These are phyloP conservation scores for Ustulina deusta DNA, from an alignment of 2,329 filamentous ascomycete species.

Conservation along the genomic window DNA sequence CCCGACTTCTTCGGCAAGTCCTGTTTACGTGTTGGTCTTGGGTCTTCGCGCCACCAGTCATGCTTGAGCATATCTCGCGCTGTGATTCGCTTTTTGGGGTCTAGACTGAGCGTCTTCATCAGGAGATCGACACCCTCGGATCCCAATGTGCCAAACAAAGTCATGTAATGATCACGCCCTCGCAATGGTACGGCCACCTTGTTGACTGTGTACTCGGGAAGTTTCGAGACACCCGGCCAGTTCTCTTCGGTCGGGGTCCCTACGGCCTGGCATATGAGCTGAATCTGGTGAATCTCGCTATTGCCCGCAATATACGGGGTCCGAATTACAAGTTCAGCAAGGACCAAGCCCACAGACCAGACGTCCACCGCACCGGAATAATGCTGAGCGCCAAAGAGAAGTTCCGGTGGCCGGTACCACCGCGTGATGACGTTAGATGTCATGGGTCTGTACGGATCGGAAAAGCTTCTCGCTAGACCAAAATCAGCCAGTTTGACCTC, in stretches of 20 bases:
- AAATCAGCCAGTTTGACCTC: conserved; percentile 98
- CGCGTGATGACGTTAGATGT: conserved; percentile 94
- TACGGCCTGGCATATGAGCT: conserved; percentile 84
- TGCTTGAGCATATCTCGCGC: conserved; percentile 84
- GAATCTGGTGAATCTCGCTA: conserved; percentile 87
- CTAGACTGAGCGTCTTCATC: conserved; percentile 84
- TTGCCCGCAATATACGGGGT: conserved; percentile 86
- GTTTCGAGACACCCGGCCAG: conserved; percentile 89
- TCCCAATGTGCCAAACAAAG: conserved; percentile 83
- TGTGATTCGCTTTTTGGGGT: conserved; percentile 86
- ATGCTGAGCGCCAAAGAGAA: conserved; percentile 89
- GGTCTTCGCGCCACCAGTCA: conserved; percentile 86
- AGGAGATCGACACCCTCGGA: conserved; percentile 87
- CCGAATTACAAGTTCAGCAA: conserved; percentile 88
- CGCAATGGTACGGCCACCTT: conserved; percentile 70
- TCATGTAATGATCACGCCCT: conserved; percentile 78
- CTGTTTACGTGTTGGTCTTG: conserved; percentile 83
- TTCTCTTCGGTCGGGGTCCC: conserved; percentile 94
- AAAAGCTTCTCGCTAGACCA: conserved; percentile 88
- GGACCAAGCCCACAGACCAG: conserved; percentile 93
- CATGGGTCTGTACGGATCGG: conserved; percentile 90
- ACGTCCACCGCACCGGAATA: conserved; percentile 93
- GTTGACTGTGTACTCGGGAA: conserved; percentile 83
- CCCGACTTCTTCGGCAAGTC: conserved; percentile 83
- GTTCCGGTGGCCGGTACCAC: conserved; percentile 95